Evolutionary conservation across 2,329 filamentous ascomycete species (phyloP), one percentile per base, ranked within the genome.

Genomic region (Aspergillus japonicus): DNA sequence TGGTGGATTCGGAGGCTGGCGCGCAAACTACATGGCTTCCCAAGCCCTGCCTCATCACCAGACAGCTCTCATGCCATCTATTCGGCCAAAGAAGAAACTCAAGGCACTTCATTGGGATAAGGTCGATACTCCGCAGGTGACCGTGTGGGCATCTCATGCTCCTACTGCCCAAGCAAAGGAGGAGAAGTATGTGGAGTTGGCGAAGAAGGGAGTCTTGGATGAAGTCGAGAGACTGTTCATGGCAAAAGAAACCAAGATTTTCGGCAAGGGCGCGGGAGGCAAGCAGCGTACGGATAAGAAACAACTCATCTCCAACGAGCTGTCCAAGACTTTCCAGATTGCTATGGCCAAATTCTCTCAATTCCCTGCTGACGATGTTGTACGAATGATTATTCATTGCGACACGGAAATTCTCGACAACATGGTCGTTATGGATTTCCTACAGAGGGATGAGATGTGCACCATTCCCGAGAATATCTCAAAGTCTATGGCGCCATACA

Each of bases 91-190:
- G 85, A 98, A 96, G 87, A 99, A 98, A 83, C 91, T 99, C 77
- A 99, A 99, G 86, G 94, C 94, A 60, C 84, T 99, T 67, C 95
- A 99, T 80, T 98, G 95, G 94, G 95, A 99, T 79, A 98, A 98
- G 82, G 92, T 99, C 57, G 95, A 99, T 77, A 86, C 90, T 56
- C 91, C 92, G 23, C 87, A 95, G 73, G 90, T 92, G 54, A 97
- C 94, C 56, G 91, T 97, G 68, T 98, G 94, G 94, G 93, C 92
- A 35, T 84, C 87, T 7, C 92, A 96, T 75, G 86, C 90, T 31
- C 89, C 91, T 5, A 96, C 91, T n/a, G 86, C 88, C 4, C 89
- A 96, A 73, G 90, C 90, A 62, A 91, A 93, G 72, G 95, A 99
- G 78, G 91, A 96, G 78, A 97, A 97, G 76, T 98, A 98, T 73